A percentile compares a stretch with the other conserved stretches of the same genome.
Evolutionary conservation across 805 yeast species (phyloP).

Genomic region (Candida golubevii): DNA sequence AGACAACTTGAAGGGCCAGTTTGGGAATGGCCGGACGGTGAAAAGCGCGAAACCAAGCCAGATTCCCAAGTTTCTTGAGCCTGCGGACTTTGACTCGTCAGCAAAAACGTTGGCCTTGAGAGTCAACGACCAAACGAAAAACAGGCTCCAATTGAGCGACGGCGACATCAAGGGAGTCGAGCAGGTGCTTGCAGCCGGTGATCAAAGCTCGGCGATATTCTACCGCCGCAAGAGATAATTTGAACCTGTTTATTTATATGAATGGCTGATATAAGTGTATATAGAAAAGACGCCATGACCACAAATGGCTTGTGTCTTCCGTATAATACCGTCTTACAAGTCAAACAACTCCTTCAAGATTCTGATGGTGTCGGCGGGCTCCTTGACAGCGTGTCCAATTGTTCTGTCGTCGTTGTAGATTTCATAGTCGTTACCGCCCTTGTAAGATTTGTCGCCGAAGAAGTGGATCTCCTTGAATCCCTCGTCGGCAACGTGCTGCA

Average conservation of each 20-base stretch:
- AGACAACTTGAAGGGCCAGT: conserved; percentile 74
- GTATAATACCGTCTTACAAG: conserved; percentile 25
- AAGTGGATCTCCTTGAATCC: conserved; percentile 87
- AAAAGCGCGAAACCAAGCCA: conserved; percentile 52
- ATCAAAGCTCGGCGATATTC: conserved; percentile 56
- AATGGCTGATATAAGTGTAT: conserved; percentile 3
- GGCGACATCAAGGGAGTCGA: conserved; percentile 32
- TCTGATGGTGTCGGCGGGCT: conserved; percentile 84
- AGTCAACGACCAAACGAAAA: conserved; percentile 30
- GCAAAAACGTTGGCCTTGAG: conserved; percentile 27
- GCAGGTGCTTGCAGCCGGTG: conserved; percentile 63
- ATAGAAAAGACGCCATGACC: background rate
- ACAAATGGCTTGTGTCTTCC: too few relatives aligned
- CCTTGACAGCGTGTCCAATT: conserved; percentile 87
- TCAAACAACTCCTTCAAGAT: conserved; percentile 81
- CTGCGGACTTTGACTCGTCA: conserved; percentile 30
- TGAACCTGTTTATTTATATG: background rate
- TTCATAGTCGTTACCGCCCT: conserved; percentile 99
- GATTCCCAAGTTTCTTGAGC: conserved; percentile 58
- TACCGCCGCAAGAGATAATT: conserved; percentile 34
- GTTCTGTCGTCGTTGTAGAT: conserved; percentile 90
- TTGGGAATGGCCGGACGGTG: conserved; percentile 74
- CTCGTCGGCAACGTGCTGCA: conserved; percentile 85
- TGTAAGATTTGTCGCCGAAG: conserved; percentile 96
- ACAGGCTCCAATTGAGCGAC: conserved; percentile 45